phyloP scores from a whole-genome alignment of 2,329 filamentous ascomycete species.

The Meredithiella fracta region DNA sequence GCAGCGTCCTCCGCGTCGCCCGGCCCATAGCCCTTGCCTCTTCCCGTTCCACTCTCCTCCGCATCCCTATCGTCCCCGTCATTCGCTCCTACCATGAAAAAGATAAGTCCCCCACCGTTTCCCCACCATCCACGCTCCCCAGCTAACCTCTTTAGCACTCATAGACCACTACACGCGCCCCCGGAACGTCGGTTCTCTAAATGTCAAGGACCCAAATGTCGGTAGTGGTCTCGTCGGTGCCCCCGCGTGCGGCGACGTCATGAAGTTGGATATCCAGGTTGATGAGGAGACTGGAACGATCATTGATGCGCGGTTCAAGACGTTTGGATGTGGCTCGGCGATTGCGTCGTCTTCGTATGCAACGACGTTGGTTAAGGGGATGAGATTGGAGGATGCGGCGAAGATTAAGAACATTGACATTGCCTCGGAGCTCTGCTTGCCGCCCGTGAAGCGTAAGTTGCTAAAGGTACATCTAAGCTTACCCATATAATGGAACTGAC shows the following conservation, averaged over 20 bases:
- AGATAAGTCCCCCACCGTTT: constrained; percentile 26
- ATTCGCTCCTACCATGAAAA: constrained; percentile 42
- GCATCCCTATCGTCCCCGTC: not conserved
- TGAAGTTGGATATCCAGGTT: constrained; percentile 69
- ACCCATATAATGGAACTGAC: not conserved
- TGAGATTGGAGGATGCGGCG: constrained; percentile 83
- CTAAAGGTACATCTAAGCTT: not conserved
- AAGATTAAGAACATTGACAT: constrained; percentile 96
- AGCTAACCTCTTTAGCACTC: constrained; percentile 18
- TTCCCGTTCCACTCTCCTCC: constrained; percentile 3
- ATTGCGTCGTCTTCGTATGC: constrained; percentile 92
- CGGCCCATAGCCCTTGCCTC: not conserved
- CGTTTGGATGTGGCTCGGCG: constrained; percentile 83
- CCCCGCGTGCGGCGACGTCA: constrained; percentile 78
- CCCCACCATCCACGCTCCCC: not conserved
- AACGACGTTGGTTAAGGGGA: constrained; percentile 89
- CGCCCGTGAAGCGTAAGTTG: constrained; percentile 66
- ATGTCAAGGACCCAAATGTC: constrained; percentile 65
- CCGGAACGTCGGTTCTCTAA: constrained; percentile 39
- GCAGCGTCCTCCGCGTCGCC: constrained; percentile 11
- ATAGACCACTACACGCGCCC: constrained; percentile 36
- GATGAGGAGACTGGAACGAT: constrained; percentile 79
- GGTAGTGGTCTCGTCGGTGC: constrained; percentile 84
- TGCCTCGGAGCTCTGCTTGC: constrained; percentile 82
- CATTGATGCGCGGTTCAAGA: constrained; percentile 94